phyloP scores from a whole-genome alignment of 352 stramenopile genomes.

The Phytopythium cucurbitacearum region DNA sequence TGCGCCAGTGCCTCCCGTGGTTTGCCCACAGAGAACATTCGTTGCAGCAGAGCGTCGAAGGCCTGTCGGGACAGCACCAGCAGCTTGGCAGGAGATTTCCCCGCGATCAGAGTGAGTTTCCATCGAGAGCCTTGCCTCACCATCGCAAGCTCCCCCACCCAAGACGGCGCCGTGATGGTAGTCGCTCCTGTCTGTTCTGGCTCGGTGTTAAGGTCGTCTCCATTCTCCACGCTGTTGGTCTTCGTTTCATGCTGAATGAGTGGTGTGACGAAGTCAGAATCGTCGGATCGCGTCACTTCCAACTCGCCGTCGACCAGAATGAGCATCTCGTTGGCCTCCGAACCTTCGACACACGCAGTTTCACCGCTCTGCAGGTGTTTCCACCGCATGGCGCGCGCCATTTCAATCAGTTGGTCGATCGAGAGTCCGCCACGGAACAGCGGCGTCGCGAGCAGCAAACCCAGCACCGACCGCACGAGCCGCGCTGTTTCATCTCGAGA shows the following conservation, averaged over 20 bases:
- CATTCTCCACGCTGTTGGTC: too few relatives aligned
- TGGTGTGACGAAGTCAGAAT: background rate
- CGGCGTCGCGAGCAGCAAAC: constrained; percentile 18
- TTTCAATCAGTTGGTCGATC: constrained; percentile 54
- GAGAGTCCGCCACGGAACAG: constrained; percentile 26
- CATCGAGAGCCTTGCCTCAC: constrained; percentile 36
- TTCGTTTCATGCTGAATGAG: too few relatives aligned
- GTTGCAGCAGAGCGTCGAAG: constrained; percentile 36
- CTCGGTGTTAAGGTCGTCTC: background rate
- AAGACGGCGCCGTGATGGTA: constrained; percentile 4
- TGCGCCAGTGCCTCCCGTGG: constrained; percentile 9
- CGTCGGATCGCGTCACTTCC: background rate
- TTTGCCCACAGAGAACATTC: constrained; percentile 36
- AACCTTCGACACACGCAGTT: constrained; percentile 17
- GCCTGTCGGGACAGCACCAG: constrained; percentile 23
- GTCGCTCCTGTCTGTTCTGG: background rate
- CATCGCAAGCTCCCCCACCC: constrained; percentile 46
- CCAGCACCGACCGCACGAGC: constrained; percentile 30
- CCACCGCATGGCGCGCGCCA: constrained; percentile 35
- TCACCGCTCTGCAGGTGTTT: constrained; percentile 15
- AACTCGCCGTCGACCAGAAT: constrained; percentile 40
- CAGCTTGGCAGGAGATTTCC: constrained; percentile 14
- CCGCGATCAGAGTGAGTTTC: constrained; percentile 23
- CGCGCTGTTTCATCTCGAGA: constrained; percentile 46
- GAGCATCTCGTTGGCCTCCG: constrained; percentile 31